Base-by-base conservation (phyloP, 106 monocot species). In the Phalaenopsis aphrodite region DNA sequence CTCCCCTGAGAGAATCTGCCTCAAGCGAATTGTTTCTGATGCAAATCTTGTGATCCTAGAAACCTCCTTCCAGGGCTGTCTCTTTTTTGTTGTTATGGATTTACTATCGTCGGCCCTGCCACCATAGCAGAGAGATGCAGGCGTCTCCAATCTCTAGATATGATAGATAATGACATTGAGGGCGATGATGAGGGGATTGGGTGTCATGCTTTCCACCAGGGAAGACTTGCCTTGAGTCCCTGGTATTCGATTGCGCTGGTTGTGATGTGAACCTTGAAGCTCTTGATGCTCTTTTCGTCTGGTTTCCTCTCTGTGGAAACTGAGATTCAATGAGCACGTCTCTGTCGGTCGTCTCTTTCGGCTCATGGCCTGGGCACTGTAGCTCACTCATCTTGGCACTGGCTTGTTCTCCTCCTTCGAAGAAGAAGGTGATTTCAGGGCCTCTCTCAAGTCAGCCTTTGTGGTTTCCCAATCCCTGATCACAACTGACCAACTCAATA, bases 121-220 rank as follows among this genome's bases (percentile, higher is more conserved):
- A 79, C 75, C 52, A 39, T 95, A 56, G 92, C 94, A 10, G 85
- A 88, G 69, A 84, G 82, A 10, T 95, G 94, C 92, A 92, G 95
- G 88, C 67, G 86, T 41, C 82, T 95, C 49, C 79, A 88, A 8
- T 88, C 88, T 55, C 81, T 95, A 67, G 93, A 95, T 91, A 88
- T 95, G 86, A 85, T 85, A 11, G 95, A 95, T 83, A 78, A 87
- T 74, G 83, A 89, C 39, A 36, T 91, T 19, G 95, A 93, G 68
- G 93, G 88, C 52, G 87, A 85, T 14, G 87, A 87, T 37, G 84
- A 84, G 2, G 88, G 4, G 91, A 93, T 68, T 95, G 95, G 95
- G 79, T 95, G 41, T 88, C 91, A 0, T 85, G 46, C 74, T 95
- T 95, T 79, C 93, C 95, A 19, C 84, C 85, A 7, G 80, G 78